phyloP scores from a whole-genome alignment of 108 stramenopile genomes.

The Hondaea fermentalgiana region DNA sequence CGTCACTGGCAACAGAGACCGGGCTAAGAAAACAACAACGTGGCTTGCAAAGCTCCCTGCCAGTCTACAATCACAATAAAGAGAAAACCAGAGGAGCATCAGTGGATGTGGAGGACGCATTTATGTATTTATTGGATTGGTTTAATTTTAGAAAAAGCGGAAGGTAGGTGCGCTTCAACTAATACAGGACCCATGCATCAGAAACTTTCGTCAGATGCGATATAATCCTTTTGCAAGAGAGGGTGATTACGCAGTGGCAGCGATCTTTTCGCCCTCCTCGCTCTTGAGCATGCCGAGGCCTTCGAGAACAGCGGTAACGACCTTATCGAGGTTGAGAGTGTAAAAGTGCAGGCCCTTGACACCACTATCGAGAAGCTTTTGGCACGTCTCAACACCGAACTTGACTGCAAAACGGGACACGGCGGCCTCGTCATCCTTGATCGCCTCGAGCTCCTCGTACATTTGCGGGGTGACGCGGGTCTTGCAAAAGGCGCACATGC shows the following conservation, averaged over 20 bases:
- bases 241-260: neutral
- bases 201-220: too few species aligned
- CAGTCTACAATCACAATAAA: too few species aligned
- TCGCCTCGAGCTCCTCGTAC: constrained; percentile 64
- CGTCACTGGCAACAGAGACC: too few species aligned
- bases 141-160: too few species aligned
- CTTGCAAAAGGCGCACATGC: constrained; percentile 98
- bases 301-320: constrained; percentile 79
- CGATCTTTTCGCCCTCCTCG: neutral
- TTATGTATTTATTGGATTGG: too few species aligned
- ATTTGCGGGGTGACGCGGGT: constrained; percentile 82
- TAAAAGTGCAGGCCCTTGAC: constrained; percentile 88
- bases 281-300: constrained; percentile 38
- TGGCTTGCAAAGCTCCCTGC: too few species aligned
- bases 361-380: constrained; percentile 62
- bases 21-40: too few species aligned
- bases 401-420: constrained; percentile 83
- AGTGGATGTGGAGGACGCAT: too few species aligned
- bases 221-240: too few species aligned
- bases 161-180: too few species aligned
- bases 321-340: constrained; percentile 91
- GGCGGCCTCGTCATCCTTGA: constrained; percentile 76
- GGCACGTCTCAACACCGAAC: constrained; percentile 77
- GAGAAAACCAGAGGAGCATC: too few species aligned
- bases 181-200: too few species aligned